These are phyloP conservation scores for Pseudozyma tsukubaensis DNA, from an alignment of 1,284 basidiomycete species.

Conservation along the genomic window DNA sequence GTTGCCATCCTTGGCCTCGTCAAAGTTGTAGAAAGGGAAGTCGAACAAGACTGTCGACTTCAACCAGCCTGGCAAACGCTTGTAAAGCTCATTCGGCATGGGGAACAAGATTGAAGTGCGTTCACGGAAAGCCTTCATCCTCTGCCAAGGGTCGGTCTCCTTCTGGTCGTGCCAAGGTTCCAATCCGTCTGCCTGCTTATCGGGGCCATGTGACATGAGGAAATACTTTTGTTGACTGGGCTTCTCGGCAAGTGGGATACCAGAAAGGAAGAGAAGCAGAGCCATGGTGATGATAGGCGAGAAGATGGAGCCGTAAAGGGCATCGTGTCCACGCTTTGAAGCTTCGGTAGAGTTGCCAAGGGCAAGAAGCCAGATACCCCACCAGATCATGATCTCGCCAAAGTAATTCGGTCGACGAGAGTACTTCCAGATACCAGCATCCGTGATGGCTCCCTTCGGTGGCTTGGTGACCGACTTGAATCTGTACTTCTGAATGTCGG, in stretches of 20 bases:
- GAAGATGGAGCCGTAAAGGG: conserved; percentile 57
- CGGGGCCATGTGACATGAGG: conserved; percentile 71
- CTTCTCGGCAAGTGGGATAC: conserved; percentile 79
- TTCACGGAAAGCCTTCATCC: conserved; percentile 57
- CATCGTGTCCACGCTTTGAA: conserved; percentile 28
- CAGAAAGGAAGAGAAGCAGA: conserved; percentile 73
- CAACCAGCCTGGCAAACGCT: conserved; percentile 73
- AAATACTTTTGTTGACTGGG: conserved; percentile 77
- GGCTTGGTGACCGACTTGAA: conserved; percentile 54
- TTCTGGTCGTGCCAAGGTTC: conserved; percentile 51
- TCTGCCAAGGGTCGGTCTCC: conserved; percentile 58
- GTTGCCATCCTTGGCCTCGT: conserved; percentile 58
- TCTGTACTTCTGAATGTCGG: conserved; percentile 75
- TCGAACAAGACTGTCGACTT: conserved; percentile 77
- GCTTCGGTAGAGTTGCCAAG: conserved; percentile 40
- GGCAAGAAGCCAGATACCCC: conserved; percentile 55
- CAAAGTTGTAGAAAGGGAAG: conserved; percentile 62
- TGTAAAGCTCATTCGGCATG: conserved; percentile 75
- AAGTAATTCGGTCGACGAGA: conserved; percentile 78
- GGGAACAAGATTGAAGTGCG: conserved; percentile 78
- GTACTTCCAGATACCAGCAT: conserved; percentile 52
- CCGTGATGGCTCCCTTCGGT: conserved; percentile 58
- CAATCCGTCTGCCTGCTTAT: conserved; percentile 37
- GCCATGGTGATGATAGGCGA: conserved; percentile 64
- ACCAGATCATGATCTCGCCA: conserved; percentile 74